Conservation (phyloP, 2,329 filamentous ascomycete species). For the Talaromyces sp. region DNA sequence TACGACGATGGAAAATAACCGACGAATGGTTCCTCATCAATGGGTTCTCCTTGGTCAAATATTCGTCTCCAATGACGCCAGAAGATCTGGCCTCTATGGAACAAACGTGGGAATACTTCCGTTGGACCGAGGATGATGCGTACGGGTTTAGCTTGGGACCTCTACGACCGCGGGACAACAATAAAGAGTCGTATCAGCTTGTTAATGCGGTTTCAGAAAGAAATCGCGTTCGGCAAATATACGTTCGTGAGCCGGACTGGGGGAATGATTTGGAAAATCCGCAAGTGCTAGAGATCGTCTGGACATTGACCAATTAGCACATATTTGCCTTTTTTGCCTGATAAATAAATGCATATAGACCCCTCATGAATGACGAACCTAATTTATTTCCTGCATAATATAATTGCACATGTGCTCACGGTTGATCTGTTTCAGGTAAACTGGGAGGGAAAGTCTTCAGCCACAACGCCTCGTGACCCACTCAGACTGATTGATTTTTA, state of each 20-base stretch:
- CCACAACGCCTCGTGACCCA: too few relatives aligned
- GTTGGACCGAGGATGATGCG: slow-evolving; percentile 37
- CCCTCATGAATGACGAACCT: too few relatives aligned
- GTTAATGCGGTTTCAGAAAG: slow-evolving; percentile 43
- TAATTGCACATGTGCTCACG: too few relatives aligned
- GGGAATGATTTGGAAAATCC: slow-evolving; percentile 8
- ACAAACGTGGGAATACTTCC: slow-evolving; percentile 52
- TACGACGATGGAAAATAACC: slow-evolving; percentile 53
- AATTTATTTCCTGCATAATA: too few relatives aligned
- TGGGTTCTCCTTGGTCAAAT: slow-evolving; percentile 58
- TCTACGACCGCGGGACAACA: slow-evolving; percentile 39
- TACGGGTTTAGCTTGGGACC: slow-evolving; percentile 57
- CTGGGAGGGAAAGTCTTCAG: too few relatives aligned
- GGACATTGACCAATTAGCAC: slow-evolving; percentile 9
- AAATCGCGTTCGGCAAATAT: slow-evolving; percentile 54
- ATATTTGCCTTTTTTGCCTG: too few relatives aligned
- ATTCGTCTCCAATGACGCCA: slow-evolving; percentile 44
- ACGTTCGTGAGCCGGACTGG: slow-evolving; percentile 42
- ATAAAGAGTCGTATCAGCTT: slow-evolving; percentile 56
- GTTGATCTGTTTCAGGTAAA: too few relatives aligned
- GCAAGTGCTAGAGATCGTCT: slow-evolving; percentile 28
- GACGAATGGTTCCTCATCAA: slow-evolving; percentile 53
- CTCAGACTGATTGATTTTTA: too few relatives aligned
- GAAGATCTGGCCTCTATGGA: slow-evolving; percentile 50
- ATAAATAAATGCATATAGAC: too few relatives aligned